Evolutionary conservation across 805 yeast species (phyloP).

Genomic region (Suhomyces tanzawaensis): DNA sequence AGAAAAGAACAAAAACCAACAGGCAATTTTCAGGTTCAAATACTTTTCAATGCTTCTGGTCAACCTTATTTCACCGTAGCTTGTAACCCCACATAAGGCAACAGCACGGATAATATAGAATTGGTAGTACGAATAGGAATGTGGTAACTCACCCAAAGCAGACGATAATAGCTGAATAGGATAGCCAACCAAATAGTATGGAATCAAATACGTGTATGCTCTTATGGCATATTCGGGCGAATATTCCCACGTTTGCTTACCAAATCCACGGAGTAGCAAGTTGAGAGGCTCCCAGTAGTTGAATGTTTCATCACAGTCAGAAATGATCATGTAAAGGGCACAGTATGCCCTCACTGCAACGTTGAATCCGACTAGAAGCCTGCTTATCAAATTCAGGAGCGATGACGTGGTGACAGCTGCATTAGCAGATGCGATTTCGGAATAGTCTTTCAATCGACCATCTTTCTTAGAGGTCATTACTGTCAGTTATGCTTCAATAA

Average conservation of each 20-base stretch:
- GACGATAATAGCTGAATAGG: slow-evolving; percentile 15
- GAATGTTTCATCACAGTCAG: slow-evolving; percentile 91
- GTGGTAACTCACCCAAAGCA: slow-evolving; percentile 14
- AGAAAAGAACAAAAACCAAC: slow-evolving; percentile 62
- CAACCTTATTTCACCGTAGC: slow-evolving; percentile 53
- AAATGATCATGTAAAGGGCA: slow-evolving; percentile 61
- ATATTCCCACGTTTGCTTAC: slow-evolving; percentile 96
- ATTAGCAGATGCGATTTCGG: not conserved
- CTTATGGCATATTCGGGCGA: slow-evolving; percentile 86
- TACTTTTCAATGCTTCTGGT: slow-evolving; percentile 38
- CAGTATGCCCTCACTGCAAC: slow-evolving; percentile 29
- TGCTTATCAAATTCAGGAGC: not conserved
- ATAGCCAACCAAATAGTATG: slow-evolving; percentile 34
- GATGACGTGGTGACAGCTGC: too few relatives aligned
- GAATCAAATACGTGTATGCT: slow-evolving; percentile 75
- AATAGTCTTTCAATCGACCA: not conserved
- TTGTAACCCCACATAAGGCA: slow-evolving; percentile 35
- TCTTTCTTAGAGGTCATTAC: not conserved
- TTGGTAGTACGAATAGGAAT: slow-evolving; percentile 19
- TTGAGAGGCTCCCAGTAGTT: slow-evolving; percentile 96
- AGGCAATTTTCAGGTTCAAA: slow-evolving; percentile 42
- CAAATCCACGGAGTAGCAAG: slow-evolving; percentile 71
- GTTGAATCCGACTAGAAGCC: slow-evolving; percentile 11
- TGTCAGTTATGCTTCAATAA: too few relatives aligned
- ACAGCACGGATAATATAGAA: slow-evolving; percentile 56